phyloP scores from a whole-genome alignment of 1,284 basidiomycete genomes.

The Heterobasidion occidentale region DNA sequence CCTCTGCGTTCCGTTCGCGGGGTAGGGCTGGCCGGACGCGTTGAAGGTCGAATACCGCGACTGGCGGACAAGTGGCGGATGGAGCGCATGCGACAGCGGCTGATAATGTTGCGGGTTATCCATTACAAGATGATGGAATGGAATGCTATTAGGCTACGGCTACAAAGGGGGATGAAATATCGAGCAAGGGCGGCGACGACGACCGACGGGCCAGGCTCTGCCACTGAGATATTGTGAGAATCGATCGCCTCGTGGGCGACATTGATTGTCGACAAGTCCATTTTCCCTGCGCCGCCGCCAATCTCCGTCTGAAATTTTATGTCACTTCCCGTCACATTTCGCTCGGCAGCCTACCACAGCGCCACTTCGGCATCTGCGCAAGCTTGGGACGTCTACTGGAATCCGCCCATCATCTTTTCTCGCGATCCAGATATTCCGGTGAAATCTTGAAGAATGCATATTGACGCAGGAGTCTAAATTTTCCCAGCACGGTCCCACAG shows the following conservation, averaged over 20 bases:
- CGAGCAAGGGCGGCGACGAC: not conserved
- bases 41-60: constrained; percentile 17
- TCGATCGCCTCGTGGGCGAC: constrained; percentile 4
- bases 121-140: constrained; percentile 29
- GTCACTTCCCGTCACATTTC: not conserved
- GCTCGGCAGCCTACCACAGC: too few species aligned
- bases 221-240: constrained; percentile 4
- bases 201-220: not conserved
- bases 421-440: too few species aligned
- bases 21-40: constrained; percentile 15
- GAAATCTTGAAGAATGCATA: too few species aligned
- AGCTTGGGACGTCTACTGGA: too few species aligned
- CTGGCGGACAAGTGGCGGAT: constrained; percentile 37
- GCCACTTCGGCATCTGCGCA: too few species aligned
- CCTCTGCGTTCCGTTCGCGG: constrained; percentile 30
- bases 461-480: too few species aligned
- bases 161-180: constrained; percentile 20
- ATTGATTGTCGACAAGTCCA: constrained; percentile 1
- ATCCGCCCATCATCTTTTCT: too few species aligned
- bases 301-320: constrained; percentile 1
- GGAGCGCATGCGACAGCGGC: constrained; percentile 67
- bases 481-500: too few species aligned
- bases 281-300: not conserved
- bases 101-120: constrained; percentile 75
- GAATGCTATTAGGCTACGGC: not conserved